Percentiles rank a stretch among this genome's conserved stretches.
phyloP scores from a whole-genome alignment of 768 basidiomycete genomes.

The Roridomyces roridus region DNA sequence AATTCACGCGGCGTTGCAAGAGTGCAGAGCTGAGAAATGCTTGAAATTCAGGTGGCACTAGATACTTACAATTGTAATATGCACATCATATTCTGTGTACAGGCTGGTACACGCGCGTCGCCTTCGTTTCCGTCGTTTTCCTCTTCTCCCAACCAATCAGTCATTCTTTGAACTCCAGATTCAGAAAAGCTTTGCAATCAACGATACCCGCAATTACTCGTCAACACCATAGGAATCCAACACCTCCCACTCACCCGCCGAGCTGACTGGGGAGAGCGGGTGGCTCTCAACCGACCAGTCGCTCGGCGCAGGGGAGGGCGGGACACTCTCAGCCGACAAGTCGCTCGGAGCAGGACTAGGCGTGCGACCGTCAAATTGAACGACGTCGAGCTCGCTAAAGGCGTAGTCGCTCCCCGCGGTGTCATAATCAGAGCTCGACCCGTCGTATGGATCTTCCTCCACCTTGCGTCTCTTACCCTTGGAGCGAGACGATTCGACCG shows the following conservation, averaged over 20 bases:
- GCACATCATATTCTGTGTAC: not conserved
- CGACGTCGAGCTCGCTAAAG: not conserved
- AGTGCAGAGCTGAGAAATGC: not conserved
- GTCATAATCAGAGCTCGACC: conserved; percentile 9
- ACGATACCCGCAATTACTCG: not conserved
- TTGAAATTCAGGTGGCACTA: not conserved
- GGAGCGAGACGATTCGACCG: not conserved
- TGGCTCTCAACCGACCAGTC: conserved; percentile 6
- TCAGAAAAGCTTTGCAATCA: too few relatives aligned
- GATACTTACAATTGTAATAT: not conserved
- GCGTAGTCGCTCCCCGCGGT: conserved; percentile 12
- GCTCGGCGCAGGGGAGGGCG: not conserved
- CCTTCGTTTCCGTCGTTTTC: too few relatives aligned
- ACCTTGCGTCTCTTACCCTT: conserved; percentile 16
- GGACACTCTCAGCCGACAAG: conserved; percentile 6
- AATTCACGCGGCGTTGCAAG: not conserved
- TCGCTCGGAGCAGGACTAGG: conserved; percentile 10
- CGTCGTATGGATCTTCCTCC: conserved; percentile 6
- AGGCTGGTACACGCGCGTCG: not conserved
- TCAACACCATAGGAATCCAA: conserved; percentile 7
- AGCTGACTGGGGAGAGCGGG: not conserved
- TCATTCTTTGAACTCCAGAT: too few relatives aligned
- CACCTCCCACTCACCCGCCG: conserved; percentile 17
- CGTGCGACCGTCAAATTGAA: not conserved
- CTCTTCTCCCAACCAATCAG: too few relatives aligned